phyloP scores from a whole-genome alignment of 1,284 basidiomycete species.

The Ustilago loliicola region DNA sequence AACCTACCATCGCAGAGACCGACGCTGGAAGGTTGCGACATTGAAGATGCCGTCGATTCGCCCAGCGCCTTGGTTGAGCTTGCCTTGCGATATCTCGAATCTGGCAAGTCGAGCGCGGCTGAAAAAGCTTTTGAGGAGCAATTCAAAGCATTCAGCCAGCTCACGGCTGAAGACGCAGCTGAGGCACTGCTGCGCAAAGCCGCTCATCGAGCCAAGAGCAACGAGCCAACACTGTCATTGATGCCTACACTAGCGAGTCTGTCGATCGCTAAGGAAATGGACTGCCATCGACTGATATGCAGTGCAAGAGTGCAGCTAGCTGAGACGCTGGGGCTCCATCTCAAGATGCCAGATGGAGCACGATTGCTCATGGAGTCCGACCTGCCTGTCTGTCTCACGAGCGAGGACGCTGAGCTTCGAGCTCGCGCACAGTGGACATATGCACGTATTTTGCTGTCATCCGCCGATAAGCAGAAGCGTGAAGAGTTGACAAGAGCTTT shows the following conservation, averaged over 20 bases:
- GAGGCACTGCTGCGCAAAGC: constrained; percentile 38
- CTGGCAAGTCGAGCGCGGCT: constrained; percentile 17
- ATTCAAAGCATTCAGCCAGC: constrained; percentile 24
- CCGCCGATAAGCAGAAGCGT: constrained; percentile 20
- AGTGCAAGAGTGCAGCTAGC: constrained; percentile 30
- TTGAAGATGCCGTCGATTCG: constrained; percentile 43
- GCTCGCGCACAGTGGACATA: constrained; percentile 44
- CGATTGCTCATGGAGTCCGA: constrained; percentile 34
- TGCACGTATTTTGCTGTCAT: constrained; percentile 38
- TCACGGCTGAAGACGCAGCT: constrained; percentile 31
- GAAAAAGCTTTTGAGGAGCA: constrained; percentile 22
- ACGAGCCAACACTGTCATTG: constrained; percentile 31
- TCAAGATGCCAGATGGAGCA: constrained; percentile 36
- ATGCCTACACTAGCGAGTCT: constrained; percentile 38
- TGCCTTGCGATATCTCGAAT: constrained; percentile 37
- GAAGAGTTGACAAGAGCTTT: constrained; percentile 23
- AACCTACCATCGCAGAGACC: constrained; percentile 8
- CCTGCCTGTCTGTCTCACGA: constrained; percentile 30
- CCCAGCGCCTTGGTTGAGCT: constrained; percentile 34
- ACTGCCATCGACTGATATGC: constrained; percentile 31
- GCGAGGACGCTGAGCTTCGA: constrained; percentile 36
- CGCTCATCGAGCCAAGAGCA: constrained; percentile 15
- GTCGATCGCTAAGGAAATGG: constrained; percentile 42
- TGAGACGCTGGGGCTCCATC: constrained; percentile 39
- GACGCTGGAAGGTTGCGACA: constrained; percentile 9